These are phyloP conservation scores for Aspergillus heteromorphus DNA, from an alignment of 495 filamentous ascomycete species.

Conservation along the genomic window DNA sequence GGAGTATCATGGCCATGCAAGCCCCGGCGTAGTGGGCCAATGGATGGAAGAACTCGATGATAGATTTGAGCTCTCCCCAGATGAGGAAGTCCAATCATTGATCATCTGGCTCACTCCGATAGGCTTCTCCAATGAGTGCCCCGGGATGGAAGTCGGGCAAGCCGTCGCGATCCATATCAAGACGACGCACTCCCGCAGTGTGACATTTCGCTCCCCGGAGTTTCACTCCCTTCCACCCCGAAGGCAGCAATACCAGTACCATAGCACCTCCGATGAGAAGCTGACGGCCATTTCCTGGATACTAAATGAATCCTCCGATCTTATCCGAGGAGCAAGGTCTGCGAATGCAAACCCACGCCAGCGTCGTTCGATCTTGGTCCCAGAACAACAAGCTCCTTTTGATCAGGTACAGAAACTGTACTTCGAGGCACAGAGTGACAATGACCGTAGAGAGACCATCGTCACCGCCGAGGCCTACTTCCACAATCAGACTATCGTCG, in stretches of 20 bases:
- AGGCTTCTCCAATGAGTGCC: background rate
- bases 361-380: too few species aligned
- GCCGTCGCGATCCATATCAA: conserved; percentile 9
- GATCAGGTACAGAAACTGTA: conserved; percentile 12
- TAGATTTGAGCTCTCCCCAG: conserved; percentile 8
- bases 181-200: conserved; percentile 8
- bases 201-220: conserved; percentile 3
- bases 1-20: conserved; percentile 8
- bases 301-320: conserved; percentile 1
- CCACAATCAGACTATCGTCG: background rate
- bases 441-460: background rate
- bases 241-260: conserved; percentile 4
- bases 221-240: background rate
- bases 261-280: background rate
- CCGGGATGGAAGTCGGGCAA: background rate
- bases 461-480: conserved; percentile 8
- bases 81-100: conserved; percentile 8
- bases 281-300: conserved; percentile 13
- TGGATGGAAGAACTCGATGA: conserved; percentile 10
- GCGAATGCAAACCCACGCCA: background rate
- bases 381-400: conserved; percentile 5
- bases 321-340: conserved; percentile 5
- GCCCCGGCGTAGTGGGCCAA: conserved; percentile 11
- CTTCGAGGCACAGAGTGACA: conserved; percentile 2
- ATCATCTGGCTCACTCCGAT: conserved; percentile 7